These are phyloP conservation scores for Phaeodactylum tricornutum DNA, from an alignment of 108 stramenopile genomes.

Conservation along the genomic window DNA sequence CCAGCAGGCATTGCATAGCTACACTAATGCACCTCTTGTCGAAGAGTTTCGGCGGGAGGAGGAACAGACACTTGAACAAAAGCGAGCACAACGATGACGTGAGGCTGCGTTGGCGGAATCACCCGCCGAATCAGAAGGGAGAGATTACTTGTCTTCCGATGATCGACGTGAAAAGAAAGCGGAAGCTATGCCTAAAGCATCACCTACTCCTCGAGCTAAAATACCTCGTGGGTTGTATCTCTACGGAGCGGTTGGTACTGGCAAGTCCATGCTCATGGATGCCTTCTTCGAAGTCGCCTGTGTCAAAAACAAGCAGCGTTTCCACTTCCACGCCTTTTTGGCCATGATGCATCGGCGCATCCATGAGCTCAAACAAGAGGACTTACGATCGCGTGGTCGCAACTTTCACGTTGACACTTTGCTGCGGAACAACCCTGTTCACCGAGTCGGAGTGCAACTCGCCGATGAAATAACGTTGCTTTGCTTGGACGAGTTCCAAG, in stretches of 20 bases:
- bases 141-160: too few relatives aligned
- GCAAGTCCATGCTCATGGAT: constrained; percentile 97
- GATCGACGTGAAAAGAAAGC: too few relatives aligned
- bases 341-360: constrained; percentile 78
- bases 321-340: constrained; percentile 97
- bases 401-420: constrained; percentile 53
- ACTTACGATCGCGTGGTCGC: constrained; percentile 37
- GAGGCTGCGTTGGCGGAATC: too few relatives aligned
- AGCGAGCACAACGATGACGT: too few relatives aligned
- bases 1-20: too few relatives aligned
- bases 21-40: too few relatives aligned
- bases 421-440: constrained; percentile 51
- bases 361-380: constrained; percentile 65
- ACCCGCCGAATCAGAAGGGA: too few relatives aligned
- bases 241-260: constrained; percentile 90
- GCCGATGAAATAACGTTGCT: constrained; percentile 58
- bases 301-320: constrained; percentile 15
- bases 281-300: constrained; percentile 43
- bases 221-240: constrained; percentile 83
- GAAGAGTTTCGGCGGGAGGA: too few relatives aligned
- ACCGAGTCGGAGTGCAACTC: constrained; percentile 46
- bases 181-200: too few relatives aligned
- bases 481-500: constrained; percentile 99
- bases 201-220: constrained; percentile 7
- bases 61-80: too few relatives aligned